Evolutionary conservation across 345 rosid genomes (phyloP).

Genomic region (Citrus sp.): DNA sequence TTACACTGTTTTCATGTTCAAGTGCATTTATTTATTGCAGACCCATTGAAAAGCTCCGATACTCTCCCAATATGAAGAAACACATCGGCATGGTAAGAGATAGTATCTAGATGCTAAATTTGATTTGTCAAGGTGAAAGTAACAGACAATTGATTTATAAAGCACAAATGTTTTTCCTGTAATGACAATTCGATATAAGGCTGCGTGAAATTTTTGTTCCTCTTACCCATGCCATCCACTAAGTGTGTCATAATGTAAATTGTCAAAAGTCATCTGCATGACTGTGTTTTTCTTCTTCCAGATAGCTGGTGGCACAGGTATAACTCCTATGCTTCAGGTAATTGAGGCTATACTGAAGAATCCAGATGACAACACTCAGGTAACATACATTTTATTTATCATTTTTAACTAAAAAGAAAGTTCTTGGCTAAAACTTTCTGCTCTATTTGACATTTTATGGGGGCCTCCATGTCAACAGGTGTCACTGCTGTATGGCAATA

Average conservation of each 20-base stretch:
- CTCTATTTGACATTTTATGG: neutral
- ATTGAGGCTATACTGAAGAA: constrained; percentile 87
- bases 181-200: neutral
- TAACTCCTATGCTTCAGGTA: constrained; percentile 97
- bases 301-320: constrained; percentile 97
- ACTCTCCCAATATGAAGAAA: constrained; percentile 93
- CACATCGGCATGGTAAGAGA: constrained; percentile 89
- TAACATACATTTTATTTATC: constrained; percentile 17
- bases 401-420: neutral
- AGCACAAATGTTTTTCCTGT: neutral
- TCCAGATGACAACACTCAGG: constrained; percentile 91
- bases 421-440: neutral
- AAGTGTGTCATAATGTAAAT: neutral
- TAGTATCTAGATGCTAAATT: constrained; percentile 16
- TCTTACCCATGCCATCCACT: neutral
- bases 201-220: neutral
- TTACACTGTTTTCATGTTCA: neutral
- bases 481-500: constrained; percentile 79
- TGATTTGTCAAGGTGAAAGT: neutral
- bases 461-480: constrained; percentile 40
- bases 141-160: neutral
- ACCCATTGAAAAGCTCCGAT: constrained; percentile 87
- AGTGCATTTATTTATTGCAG: constrained; percentile 46
- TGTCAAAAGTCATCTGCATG: neutral
- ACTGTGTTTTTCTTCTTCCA: constrained; percentile 22